Evolutionary conservation across 768 basidiomycete genomes (phyloP).

Genomic region (Boletus vinaceobasis): DNA sequence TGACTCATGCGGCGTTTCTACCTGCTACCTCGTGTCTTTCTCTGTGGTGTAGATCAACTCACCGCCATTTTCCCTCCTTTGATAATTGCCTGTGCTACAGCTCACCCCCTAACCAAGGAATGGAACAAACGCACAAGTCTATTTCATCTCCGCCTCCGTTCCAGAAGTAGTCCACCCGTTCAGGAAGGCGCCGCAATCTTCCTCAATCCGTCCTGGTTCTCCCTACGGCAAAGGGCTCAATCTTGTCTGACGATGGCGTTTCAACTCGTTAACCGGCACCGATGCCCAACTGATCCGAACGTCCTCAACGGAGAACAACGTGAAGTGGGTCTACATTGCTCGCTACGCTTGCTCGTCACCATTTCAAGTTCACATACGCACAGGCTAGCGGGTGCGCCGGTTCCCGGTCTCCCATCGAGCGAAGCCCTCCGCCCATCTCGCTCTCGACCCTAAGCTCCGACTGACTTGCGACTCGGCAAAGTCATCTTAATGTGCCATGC

Average conservation of each 20-base stretch:
- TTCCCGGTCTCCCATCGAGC: slow-evolving; percentile 1
- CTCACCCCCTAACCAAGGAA: slow-evolving; percentile 15
- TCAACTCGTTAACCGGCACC: slow-evolving; percentile 17
- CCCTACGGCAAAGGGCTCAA: slow-evolving; percentile 17
- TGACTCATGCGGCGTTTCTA: slow-evolving; percentile 17
- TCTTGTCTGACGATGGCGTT: slow-evolving; percentile 2
- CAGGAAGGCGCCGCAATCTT: slow-evolving; percentile 15
- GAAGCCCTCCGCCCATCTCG: slow-evolving; percentile 30
- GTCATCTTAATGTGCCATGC: slow-evolving; percentile 7
- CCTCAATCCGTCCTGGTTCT: slow-evolving; percentile 25
- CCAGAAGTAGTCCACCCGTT: slow-evolving; percentile 10
- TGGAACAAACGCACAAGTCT: slow-evolving; percentile 12
- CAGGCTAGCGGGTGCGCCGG: slow-evolving; percentile 6
- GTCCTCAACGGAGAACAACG: neutral
- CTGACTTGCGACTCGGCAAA: neutral
- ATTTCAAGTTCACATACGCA: neutral
- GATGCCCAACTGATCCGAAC: slow-evolving; percentile 17
- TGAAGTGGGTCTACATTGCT: neutral
- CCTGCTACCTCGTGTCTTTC: slow-evolving; percentile 21
- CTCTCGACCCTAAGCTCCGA: slow-evolving; percentile 25
- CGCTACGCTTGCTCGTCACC: neutral
- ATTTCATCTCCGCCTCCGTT: slow-evolving; percentile 32
- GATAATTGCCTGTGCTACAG: slow-evolving; percentile 9
- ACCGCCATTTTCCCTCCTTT: slow-evolving; percentile 16
- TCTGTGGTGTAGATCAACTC: slow-evolving; percentile 13